Base-by-base conservation (phyloP, 2,329 filamentous ascomycete genomes). In the Magnaporthiopsis poae region DNA sequence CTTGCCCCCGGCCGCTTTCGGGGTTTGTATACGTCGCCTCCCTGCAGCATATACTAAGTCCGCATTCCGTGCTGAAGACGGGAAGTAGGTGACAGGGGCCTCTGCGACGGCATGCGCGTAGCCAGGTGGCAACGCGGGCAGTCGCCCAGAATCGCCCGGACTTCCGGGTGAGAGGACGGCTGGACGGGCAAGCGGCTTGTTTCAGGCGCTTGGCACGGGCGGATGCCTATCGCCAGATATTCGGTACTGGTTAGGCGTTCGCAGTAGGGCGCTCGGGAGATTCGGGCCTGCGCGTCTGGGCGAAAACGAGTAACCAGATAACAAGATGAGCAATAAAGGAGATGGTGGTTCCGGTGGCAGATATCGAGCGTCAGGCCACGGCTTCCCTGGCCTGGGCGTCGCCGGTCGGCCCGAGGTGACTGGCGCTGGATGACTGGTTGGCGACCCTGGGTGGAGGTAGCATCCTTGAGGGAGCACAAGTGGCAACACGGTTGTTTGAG, bases 1-100 rank as follows among this genome's bases (percentile, higher is more conserved):
- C 59, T 8, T 27, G 27, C 27, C 27, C 27, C 27, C 27, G 52
- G 13, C 18, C 46, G 18, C 21, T 52, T 52, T n/a, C n/a, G 46
- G 46, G 18, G 21, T 0, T 5, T 46, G 39, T 46, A 7, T 36
- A 12, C 29, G 56, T 63, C 39, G 60, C 65, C 52, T 63, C 35
- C 31, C 60, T 21, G 60, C n/a, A 33, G 61, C 11, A 36, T 21
- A 18, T 8, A 11, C 18, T 21, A 56, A 12, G 35, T 52, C 12
- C 62, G 31, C 12, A 18, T 46, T 52, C 62, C 62, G 62, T 25
- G 62, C 15, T 31, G 46, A 36, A 27, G 62, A 64, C 39, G 36
- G 36, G 62, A 46, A 21, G 62, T 35, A n/a, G 21, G 9, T n/a
- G 25, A 25, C 62, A 63, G n/a, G 36, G 21, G 29, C n/a, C 61